Evolutionary conservation across 805 yeast species (phyloP).

Genomic region (Kodamaea laetipori): DNA sequence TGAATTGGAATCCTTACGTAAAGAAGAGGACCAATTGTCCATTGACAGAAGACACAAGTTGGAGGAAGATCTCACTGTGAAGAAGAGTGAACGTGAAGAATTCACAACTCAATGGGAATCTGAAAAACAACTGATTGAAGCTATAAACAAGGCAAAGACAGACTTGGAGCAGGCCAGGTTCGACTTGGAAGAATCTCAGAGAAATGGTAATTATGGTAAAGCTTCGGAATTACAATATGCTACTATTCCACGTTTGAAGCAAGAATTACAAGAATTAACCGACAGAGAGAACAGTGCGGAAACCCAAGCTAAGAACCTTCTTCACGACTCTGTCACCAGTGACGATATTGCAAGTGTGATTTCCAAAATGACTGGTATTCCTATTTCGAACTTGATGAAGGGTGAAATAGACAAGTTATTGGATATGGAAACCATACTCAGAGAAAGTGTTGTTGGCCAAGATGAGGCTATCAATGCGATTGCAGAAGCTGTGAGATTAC

Average conservation of each 20-base stretch:
- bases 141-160: conserved; percentile 75
- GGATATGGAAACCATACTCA: conserved; percentile 80
- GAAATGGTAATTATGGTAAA: conserved; percentile 80
- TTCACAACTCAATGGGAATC: conserved; percentile 85
- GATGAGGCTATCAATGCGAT: conserved; percentile 91
- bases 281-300: conserved; percentile 26
- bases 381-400: conserved; percentile 84
- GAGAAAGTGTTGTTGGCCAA: conserved; percentile 86
- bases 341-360: conserved; percentile 93
- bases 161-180: conserved; percentile 81
- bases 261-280: conserved; percentile 51
- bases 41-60: conserved; percentile 74
- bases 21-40: conserved; percentile 87
- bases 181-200: conserved; percentile 78
- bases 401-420: conserved; percentile 92
- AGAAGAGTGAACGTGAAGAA: conserved; percentile 65
- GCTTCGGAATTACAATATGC: conserved; percentile 92
- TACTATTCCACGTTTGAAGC: conserved; percentile 77
- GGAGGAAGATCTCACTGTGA: conserved; percentile 63
- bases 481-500: conserved; percentile 92
- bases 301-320: conserved; percentile 37
- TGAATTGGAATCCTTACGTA: conserved; percentile 89
- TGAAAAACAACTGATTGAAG: conserved; percentile 75
- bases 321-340: conserved; percentile 91
- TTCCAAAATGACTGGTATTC: conserved; percentile 94